Conservation (phyloP, 164 flowering plant species). For the Sextonia rubra region DNA sequence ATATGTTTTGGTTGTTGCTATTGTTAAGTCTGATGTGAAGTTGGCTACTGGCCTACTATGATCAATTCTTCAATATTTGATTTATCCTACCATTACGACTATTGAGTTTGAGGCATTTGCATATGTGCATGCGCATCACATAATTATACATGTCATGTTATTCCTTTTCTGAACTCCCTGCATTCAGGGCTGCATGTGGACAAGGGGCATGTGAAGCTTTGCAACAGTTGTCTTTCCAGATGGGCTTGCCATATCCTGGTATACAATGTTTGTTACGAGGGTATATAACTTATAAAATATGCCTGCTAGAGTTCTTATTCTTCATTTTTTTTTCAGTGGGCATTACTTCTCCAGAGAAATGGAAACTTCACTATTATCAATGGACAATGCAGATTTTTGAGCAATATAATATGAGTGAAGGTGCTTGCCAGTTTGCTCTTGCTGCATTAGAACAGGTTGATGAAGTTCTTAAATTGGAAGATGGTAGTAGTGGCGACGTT, state of each 20-base stretch:
- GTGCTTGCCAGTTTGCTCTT: constrained; percentile 89
- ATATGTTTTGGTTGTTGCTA: neutral
- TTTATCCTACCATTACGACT: neutral
- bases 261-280: constrained; percentile 18
- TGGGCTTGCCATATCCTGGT: constrained; percentile 46
- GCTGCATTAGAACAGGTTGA: constrained; percentile 98
- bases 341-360: constrained; percentile 44
- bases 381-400: constrained; percentile 97
- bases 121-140: neutral
- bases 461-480: constrained; percentile 46
- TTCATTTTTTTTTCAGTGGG: constrained; percentile 28
- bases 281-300: neutral
- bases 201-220: constrained; percentile 56
- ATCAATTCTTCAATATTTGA: neutral
- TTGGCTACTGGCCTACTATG: neutral
- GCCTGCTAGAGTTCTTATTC: neutral
- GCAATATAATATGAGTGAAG: constrained; percentile 76
- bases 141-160: neutral
- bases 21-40: constrained; percentile 1
- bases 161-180: neutral
- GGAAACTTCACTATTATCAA: constrained; percentile 93
- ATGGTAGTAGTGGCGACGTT: constrained; percentile 20
- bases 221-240: constrained; percentile 54
- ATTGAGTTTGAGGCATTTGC: neutral
- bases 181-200: constrained; percentile 77